Evolutionary conservation across 768 basidiomycete species (phyloP).

Genomic region (Kwoniella newhampshirensis): DNA sequence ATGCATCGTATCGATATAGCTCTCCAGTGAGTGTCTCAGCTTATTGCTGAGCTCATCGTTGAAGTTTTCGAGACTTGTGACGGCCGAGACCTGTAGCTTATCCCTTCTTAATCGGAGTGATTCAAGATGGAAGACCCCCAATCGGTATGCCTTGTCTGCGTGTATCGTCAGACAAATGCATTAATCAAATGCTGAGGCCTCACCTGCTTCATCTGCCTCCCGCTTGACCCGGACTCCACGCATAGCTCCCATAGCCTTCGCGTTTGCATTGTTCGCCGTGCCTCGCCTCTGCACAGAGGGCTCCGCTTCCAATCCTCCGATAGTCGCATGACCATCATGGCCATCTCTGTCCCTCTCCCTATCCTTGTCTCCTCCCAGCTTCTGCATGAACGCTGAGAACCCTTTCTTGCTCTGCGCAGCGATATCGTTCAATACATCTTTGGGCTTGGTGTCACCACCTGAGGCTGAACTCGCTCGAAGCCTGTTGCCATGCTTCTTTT

Average conservation of each 20-base stretch:
- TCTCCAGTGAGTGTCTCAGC: slow-evolving; percentile 65
- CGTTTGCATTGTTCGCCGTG: slow-evolving; percentile 17
- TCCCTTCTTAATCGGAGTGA: slow-evolving; percentile 76
- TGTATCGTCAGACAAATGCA: not conserved
- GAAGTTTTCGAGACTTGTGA: slow-evolving; percentile 81
- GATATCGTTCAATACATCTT: slow-evolving; percentile 68
- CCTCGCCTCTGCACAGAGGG: slow-evolving; percentile 30
- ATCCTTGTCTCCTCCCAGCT: slow-evolving; percentile 60
- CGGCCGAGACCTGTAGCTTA: slow-evolving; percentile 78
- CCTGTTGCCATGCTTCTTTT: slow-evolving; percentile 59
- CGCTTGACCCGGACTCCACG: slow-evolving; percentile 78
- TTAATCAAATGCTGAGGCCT: slow-evolving; percentile 12
- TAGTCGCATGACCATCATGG: slow-evolving; percentile 14
- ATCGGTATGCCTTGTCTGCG: slow-evolving; percentile 83
- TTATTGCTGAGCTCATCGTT: slow-evolving; percentile 67
- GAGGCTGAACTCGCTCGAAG: slow-evolving; percentile 79
- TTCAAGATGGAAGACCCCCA: slow-evolving; percentile 88
- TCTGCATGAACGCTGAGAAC: slow-evolving; percentile 78
- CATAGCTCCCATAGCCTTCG: slow-evolving; percentile 57
- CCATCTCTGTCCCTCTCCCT: slow-evolving; percentile 59
- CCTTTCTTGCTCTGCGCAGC: slow-evolving; percentile 88
- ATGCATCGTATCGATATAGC: slow-evolving; percentile 76
- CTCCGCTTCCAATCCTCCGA: slow-evolving; percentile 19
- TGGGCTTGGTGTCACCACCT: slow-evolving; percentile 31
- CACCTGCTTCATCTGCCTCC: slow-evolving; percentile 87